Evolutionary conservation across 371 early-diverging fungal genomes (phyloP).

Genomic region (Ordospora colligata): DNA sequence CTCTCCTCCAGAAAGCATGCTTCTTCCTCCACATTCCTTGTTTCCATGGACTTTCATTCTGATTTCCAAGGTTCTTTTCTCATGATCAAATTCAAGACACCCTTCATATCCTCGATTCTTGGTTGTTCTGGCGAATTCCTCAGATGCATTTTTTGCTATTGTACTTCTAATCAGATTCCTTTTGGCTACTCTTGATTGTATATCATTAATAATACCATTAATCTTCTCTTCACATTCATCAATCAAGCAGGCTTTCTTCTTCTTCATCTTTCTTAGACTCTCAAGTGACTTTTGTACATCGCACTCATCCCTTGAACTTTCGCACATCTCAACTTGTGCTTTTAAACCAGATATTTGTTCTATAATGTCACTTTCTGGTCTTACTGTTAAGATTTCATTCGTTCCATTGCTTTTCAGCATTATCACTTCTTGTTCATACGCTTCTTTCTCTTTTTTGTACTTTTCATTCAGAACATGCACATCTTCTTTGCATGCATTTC

Average conservation of each 20-base stretch:
- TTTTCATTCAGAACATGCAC: not conserved
- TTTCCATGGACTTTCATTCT: constrained; percentile 64
- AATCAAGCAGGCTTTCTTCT: constrained; percentile 20
- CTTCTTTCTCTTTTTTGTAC: not conserved
- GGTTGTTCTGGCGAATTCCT: constrained; percentile 48
- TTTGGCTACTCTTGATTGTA: constrained; percentile 43
- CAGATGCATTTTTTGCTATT: constrained; percentile 36
- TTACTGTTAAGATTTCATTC: not conserved
- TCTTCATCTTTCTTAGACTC: constrained; percentile 14
- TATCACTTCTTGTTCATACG: not conserved
- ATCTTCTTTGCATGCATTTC: not conserved
- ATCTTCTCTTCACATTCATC: constrained; percentile 28
- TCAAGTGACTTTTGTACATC: constrained; percentile 27
- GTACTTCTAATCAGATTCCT: constrained; percentile 52
- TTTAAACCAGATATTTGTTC: constrained; percentile 23
- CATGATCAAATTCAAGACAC: constrained; percentile 70
- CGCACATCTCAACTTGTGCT: constrained; percentile 13
- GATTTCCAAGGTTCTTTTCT: constrained; percentile 64
- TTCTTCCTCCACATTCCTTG: constrained; percentile 44
- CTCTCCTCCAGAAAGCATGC: constrained; percentile 86
- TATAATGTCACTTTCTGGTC: constrained; percentile 2
- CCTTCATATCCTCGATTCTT: constrained; percentile 72
- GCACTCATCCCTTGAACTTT: constrained; percentile 21
- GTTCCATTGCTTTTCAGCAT: not conserved
- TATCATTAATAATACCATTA: constrained; percentile 18